phyloP scores from a whole-genome alignment of 73 alveolate species.

The Paramecium biaurelia region DNA sequence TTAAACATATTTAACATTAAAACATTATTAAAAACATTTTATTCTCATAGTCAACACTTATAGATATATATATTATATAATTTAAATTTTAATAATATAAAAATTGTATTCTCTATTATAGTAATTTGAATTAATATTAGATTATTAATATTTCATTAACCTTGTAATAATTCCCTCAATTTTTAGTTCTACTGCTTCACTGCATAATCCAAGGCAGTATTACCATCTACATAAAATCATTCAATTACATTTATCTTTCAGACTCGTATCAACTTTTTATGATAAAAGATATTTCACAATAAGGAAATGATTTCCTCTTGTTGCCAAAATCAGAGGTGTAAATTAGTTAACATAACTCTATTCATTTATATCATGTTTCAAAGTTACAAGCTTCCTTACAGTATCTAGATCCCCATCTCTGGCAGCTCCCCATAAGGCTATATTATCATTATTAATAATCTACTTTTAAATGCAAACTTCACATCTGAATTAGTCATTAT shows the following conservation, averaged over 20 bases:
- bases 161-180: not conserved
- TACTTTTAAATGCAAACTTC: slow-evolving; percentile 72
- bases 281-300: slow-evolving; percentile 2
- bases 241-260: not conserved
- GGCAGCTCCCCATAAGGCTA: slow-evolving; percentile 78
- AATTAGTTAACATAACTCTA: not conserved
- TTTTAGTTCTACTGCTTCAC: not conserved
- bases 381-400: slow-evolving; percentile 66
- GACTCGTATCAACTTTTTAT: not conserved
- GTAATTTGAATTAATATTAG: not conserved
- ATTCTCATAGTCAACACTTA: not conserved
- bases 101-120: not conserved
- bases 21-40: not conserved
- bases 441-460: slow-evolving; percentile 40
- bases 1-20: not conserved
- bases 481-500: slow-evolving; percentile 73
- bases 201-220: slow-evolving; percentile 40
- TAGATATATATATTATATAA: not conserved
- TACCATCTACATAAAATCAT: slow-evolving; percentile 65
- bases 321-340: slow-evolving; percentile 34
- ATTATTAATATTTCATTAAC: not conserved
- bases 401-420: slow-evolving; percentile 75
- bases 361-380: slow-evolving; percentile 30
- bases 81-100: not conserved
- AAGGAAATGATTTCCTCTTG: slow-evolving; percentile 42